Percentiles rank a stretch among this genome's conserved stretches.
phyloP scores from a whole-genome alignment of 352 stramenopile genomes.

The Phytophthora capsici region DNA sequence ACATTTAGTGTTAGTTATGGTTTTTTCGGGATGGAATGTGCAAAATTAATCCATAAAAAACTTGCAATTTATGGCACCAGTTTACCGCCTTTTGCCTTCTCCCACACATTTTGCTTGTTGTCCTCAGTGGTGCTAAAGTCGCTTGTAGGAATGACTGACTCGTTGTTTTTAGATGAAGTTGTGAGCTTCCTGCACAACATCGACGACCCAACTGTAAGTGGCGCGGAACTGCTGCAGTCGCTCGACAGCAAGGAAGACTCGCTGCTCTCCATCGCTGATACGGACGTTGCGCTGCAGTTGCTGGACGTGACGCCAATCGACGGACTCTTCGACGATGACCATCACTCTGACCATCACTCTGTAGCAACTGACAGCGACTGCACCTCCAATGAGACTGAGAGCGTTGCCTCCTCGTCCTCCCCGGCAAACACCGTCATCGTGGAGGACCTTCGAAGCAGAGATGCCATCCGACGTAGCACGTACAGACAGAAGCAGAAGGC shows the following conservation, averaged over 20 bases:
- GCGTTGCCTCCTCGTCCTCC: conserved; percentile 15
- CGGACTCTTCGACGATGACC: conserved; percentile 17
- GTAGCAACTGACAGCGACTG: conserved; percentile 26
- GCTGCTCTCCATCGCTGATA: conserved; percentile 10
- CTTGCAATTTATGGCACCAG: too few species aligned
- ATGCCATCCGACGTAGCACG: conserved; percentile 30
- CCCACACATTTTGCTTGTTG: conserved; percentile 24
- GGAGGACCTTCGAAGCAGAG: conserved; percentile 24
- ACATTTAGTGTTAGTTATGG: too few species aligned
- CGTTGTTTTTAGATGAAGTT: conserved; percentile 33
- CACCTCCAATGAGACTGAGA: conserved; percentile 27
- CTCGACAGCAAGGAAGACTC: conserved; percentile 25
- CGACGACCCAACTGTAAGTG: conserved; percentile 18
- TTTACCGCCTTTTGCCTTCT: neutral
- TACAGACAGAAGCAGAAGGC: conserved; percentile 39
- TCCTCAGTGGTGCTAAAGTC: conserved; percentile 4
- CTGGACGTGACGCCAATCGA: conserved; percentile 24
- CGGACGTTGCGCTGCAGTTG: conserved; percentile 27
- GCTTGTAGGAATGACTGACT: conserved; percentile 14
- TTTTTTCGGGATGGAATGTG: too few species aligned
- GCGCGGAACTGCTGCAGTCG: conserved; percentile 15
- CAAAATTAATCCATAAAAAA: too few species aligned
- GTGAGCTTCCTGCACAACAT: conserved; percentile 31
- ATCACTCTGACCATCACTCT: neutral
- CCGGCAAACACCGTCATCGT: neutral